Conservation (phyloP, 257 asterid species). For the Ocimum tenuiflorum region DNA sequence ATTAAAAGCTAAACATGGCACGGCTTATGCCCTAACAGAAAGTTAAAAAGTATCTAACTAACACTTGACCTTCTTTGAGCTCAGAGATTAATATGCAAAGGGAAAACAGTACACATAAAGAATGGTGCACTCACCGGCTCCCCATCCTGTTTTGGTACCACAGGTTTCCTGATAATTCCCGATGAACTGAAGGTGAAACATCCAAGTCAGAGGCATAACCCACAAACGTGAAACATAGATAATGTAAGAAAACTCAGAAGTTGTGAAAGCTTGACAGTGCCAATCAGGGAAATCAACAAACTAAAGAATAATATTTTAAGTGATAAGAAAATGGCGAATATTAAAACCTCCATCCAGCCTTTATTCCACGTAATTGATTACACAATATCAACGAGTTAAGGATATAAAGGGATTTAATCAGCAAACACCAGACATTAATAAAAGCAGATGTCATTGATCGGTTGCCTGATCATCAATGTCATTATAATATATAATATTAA, state of each 20-base stretch:
- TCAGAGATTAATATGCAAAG: not conserved
- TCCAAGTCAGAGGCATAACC: constrained; percentile 25
- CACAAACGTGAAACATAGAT: constrained; percentile 7
- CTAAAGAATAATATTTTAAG: not conserved
- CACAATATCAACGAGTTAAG: not conserved
- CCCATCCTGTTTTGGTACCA: constrained; percentile 89
- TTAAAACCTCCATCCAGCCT: not conserved
- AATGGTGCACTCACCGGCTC: constrained; percentile 57
- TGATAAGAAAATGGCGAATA: not conserved
- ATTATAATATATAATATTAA: no score
- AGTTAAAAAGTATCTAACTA: not conserved
- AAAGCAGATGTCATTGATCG: not conserved
- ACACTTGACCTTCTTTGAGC: not conserved
- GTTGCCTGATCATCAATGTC: not conserved
- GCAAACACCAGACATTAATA: not conserved
- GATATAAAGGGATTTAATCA: not conserved
- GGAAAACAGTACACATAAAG: not conserved
- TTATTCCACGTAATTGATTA: not conserved
- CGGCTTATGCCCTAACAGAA: not conserved
- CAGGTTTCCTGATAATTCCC: constrained; percentile 89
- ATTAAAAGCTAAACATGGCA: not conserved
- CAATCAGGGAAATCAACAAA: not conserved
- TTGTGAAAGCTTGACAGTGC: not conserved
- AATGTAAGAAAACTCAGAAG: not conserved
- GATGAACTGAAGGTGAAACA: constrained; percentile 52